phyloP scores from a whole-genome alignment of 805 yeast species.

The Yarrowia bubula region DNA sequence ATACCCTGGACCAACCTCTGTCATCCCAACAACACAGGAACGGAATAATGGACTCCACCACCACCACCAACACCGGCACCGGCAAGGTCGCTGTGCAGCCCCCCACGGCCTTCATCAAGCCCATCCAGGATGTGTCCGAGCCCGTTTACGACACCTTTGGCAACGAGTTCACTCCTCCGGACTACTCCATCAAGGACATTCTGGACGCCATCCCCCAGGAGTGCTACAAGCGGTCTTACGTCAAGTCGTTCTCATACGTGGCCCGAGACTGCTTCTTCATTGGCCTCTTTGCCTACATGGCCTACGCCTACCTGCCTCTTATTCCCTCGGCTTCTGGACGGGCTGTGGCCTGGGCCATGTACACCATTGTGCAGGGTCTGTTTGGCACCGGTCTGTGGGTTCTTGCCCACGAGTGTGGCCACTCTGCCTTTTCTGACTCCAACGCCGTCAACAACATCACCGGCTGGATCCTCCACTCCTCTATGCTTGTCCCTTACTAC shows the following conservation, averaged over 20 bases:
- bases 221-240: slow-evolving; percentile 64
- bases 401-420: slow-evolving; percentile 90
- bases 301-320: slow-evolving; percentile 53
- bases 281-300: slow-evolving; percentile 51
- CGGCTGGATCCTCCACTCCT: slow-evolving; percentile 82
- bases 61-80: slow-evolving; percentile 21
- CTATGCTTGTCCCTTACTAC: slow-evolving; percentile 77
- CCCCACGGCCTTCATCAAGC: slow-evolving; percentile 23
- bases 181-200: slow-evolving; percentile 71
- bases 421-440: slow-evolving; percentile 76
- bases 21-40: not conserved
- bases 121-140: slow-evolving; percentile 4
- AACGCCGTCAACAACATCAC: slow-evolving; percentile 70
- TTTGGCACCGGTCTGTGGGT: slow-evolving; percentile 81
- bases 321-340: slow-evolving; percentile 48
- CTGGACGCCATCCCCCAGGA: slow-evolving; percentile 68
- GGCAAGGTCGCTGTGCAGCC: slow-evolving; percentile 25
- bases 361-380: slow-evolving; percentile 57
- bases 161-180: slow-evolving; percentile 68
- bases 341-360: slow-evolving; percentile 56
- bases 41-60: slow-evolving; percentile 16
- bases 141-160: slow-evolving; percentile 55
- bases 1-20: not conserved
- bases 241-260: slow-evolving; percentile 60
- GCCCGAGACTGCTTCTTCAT: slow-evolving; percentile 55